Percentiles rank a stretch among this genome's conserved stretches.
Conservation (phyloP, 768 basidiomycete genomes). For the Agaricus blazei region DNA sequence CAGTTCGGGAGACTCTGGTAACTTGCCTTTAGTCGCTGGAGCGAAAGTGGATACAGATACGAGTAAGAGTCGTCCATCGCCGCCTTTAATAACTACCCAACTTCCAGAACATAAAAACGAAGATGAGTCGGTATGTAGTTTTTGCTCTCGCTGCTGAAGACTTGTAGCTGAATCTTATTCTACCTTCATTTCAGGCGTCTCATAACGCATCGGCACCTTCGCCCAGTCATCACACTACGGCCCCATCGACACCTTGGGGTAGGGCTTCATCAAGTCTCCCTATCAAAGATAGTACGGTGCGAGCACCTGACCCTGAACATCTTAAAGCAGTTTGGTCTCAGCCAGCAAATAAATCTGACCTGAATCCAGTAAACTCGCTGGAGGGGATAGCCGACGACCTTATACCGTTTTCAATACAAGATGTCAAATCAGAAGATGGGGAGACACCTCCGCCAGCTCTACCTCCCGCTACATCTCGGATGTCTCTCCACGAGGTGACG, state of each 20-base stretch:
- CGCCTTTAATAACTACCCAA: slow-evolving; percentile 19
- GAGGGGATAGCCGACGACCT: slow-evolving; percentile 83
- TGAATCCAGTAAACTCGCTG: slow-evolving; percentile 71
- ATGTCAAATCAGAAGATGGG: slow-evolving; percentile 84
- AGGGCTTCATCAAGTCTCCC: slow-evolving; percentile 50
- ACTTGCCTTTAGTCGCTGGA: background rate
- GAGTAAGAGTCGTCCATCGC: background rate
- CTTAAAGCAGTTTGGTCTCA: slow-evolving; percentile 84
- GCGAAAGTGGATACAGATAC: background rate
- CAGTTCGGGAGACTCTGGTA: background rate
- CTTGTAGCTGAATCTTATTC: background rate
- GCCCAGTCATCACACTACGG: slow-evolving; percentile 27
- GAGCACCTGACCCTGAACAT: slow-evolving; percentile 77
- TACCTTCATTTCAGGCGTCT: slow-evolving; percentile 28
- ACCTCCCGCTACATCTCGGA: slow-evolving; percentile 58
- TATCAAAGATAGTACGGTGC: slow-evolving; percentile 62
- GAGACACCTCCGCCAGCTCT: slow-evolving; percentile 68
- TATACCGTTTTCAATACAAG: slow-evolving; percentile 78
- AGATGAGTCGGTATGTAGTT: slow-evolving; percentile 49
- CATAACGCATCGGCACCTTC: slow-evolving; percentile 36
- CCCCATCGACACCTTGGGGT: slow-evolving; percentile 40
- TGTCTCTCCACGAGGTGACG: slow-evolving; percentile 79
- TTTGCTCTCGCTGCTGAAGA: slow-evolving; percentile 7
- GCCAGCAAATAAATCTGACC: slow-evolving; percentile 62
- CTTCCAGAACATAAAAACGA: slow-evolving; percentile 42